Evolutionary conservation across 1,284 basidiomycete species (phyloP).

Genomic region (Pyrrhoderma lamaoense): DNA sequence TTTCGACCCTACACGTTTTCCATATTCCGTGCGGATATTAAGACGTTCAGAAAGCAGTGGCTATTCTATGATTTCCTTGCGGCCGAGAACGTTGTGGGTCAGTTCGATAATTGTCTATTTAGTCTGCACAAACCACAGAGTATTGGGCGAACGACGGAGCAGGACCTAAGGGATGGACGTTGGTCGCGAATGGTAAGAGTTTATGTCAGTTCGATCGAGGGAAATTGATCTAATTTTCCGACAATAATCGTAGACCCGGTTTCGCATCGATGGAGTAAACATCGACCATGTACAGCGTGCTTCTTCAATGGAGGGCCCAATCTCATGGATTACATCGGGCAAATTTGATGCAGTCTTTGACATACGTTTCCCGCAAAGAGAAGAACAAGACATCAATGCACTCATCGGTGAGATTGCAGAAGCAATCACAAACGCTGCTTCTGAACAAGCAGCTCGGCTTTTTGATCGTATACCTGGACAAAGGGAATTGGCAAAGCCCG

Average conservation of each 20-base stretch:
- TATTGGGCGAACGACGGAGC: slow-evolving; percentile 83
- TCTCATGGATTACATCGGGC: slow-evolving; percentile 95
- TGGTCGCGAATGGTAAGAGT: slow-evolving; percentile 82
- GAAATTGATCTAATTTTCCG: not conserved
- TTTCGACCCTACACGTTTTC: slow-evolving; percentile 94
- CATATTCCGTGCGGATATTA: slow-evolving; percentile 91
- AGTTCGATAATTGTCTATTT: slow-evolving; percentile 97
- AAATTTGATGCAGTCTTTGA: slow-evolving; percentile 96
- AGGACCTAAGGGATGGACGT: slow-evolving; percentile 71
- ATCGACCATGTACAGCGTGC: slow-evolving; percentile 93
- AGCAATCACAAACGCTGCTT: slow-evolving; percentile 52
- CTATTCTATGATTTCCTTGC: slow-evolving; percentile 89
- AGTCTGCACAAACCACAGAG: slow-evolving; percentile 96
- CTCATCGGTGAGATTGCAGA: slow-evolving; percentile 89
- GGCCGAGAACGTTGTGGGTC: slow-evolving; percentile 93
- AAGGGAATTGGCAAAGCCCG: slow-evolving; percentile 79
- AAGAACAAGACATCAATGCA: slow-evolving; percentile 77
- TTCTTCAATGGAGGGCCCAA: slow-evolving; percentile 77
- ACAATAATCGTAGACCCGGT: slow-evolving; percentile 60
- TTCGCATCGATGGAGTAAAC: slow-evolving; percentile 94
- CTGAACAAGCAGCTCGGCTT: slow-evolving; percentile 40
- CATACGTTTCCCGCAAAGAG: slow-evolving; percentile 88
- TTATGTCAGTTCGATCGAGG: not conserved
- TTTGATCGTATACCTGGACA: slow-evolving; percentile 82
- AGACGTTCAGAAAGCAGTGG: slow-evolving; percentile 87